Conservation (phyloP, 257 asterid genomes). For the Plectranthus barbatus region DNA sequence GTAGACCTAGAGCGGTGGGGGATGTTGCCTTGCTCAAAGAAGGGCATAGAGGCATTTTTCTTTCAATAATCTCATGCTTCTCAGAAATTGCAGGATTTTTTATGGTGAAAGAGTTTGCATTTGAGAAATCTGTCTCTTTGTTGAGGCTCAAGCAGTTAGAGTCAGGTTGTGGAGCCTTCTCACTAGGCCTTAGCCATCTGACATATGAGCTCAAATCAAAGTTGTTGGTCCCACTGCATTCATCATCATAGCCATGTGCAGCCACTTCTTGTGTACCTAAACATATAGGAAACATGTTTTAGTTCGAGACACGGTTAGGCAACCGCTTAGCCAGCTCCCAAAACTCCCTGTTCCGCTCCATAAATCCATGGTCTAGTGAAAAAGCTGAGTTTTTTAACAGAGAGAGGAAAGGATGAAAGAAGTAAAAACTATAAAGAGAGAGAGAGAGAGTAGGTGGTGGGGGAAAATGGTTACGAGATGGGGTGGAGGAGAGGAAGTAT, state of each 20-base stretch:
- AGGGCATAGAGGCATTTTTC: conserved; percentile 53
- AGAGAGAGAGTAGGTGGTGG: too few relatives aligned
- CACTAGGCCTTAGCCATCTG: conserved; percentile 45
- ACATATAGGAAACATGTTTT: too few relatives aligned
- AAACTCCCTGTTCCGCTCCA: too few relatives aligned
- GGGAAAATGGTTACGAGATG: too few relatives aligned
- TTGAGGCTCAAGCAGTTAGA: conserved; percentile 14
- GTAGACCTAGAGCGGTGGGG: conserved; percentile 62
- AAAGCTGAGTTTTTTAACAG: too few relatives aligned
- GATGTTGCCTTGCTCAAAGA: conserved; percentile 33
- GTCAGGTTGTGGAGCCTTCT: conserved; percentile 5
- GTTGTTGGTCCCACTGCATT: conserved; percentile 61
- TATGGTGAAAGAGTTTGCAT: conserved; percentile 16
- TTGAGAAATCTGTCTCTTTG: conserved; percentile 20
- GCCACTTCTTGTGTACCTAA: conserved; percentile 85
- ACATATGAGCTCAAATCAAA: conserved; percentile 56
- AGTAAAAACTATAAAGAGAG: too few relatives aligned
- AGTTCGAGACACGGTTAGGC: too few relatives aligned
- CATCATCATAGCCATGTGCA: conserved; percentile 63
- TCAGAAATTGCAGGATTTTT: conserved; percentile 30
- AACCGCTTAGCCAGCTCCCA: too few relatives aligned
- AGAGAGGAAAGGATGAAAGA: too few relatives aligned
- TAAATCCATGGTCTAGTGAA: too few relatives aligned
- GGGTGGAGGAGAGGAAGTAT: too few relatives aligned
- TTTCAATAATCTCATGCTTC: conserved; percentile 49